A percentile compares a stretch with the other conserved stretches of the same genome.
Evolutionary conservation across 192 early-diverging fungal species (phyloP).

Genomic region (Funneliformis mosseae): DNA sequence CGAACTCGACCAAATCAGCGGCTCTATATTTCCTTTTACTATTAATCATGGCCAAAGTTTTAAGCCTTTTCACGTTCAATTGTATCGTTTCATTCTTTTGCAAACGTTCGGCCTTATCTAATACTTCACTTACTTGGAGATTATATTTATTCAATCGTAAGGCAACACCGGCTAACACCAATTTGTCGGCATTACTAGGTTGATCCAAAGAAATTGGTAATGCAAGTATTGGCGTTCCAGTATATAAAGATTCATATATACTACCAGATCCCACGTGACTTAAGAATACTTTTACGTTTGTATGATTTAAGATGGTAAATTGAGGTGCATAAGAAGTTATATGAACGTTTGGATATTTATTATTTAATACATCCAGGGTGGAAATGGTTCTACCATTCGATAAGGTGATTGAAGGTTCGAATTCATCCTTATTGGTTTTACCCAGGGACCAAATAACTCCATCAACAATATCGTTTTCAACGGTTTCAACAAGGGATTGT

Average conservation of each 20-base stretch:
- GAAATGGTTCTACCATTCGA: background rate
- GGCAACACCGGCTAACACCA: background rate
- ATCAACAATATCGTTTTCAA: slow-evolving; percentile 38
- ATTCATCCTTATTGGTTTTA: background rate
- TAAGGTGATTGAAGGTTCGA: background rate
- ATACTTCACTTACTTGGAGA: background rate
- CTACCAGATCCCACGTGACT: slow-evolving; percentile 37
- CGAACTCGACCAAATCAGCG: slow-evolving; percentile 20
- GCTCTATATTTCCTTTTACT: slow-evolving; percentile 21
- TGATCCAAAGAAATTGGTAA: slow-evolving; percentile 41
- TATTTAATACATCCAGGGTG: background rate
- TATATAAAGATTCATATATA: slow-evolving; percentile 40
- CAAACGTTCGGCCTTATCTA: background rate
- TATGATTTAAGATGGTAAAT: slow-evolving; percentile 40
- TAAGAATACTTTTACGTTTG: slow-evolving; percentile 32
- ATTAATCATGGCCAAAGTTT: slow-evolving; percentile 17
- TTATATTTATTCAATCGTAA: background rate
- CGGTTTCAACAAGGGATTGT: slow-evolving; percentile 30
- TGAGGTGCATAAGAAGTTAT: slow-evolving; percentile 38
- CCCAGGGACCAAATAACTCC: slow-evolving; percentile 39
- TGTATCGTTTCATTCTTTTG: background rate
- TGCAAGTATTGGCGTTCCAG: slow-evolving; percentile 31
- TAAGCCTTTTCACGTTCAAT: background rate
- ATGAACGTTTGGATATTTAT: slow-evolving; percentile 8
- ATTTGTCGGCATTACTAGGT: slow-evolving; percentile 26